phyloP scores from a whole-genome alignment of 768 basidiomycete genomes.

The Epithele typhae region DNA sequence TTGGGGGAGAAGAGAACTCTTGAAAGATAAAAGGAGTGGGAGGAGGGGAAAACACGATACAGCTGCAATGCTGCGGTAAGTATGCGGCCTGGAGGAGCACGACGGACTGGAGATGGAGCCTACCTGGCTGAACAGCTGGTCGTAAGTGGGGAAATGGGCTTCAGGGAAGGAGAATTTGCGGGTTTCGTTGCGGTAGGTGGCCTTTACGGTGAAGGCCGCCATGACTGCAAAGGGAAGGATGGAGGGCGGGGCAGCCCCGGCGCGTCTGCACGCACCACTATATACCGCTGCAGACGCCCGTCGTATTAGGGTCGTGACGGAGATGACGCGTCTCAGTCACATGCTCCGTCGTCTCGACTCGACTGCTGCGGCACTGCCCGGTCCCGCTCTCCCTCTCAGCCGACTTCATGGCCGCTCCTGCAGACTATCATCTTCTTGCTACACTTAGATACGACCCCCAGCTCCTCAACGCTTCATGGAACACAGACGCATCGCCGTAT shows the following conservation, averaged over 20 bases:
- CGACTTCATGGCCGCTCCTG: not conserved
- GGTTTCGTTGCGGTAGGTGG: conserved; percentile 67
- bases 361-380: too few species aligned
- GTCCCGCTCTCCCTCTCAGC: too few species aligned
- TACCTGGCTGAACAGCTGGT: conserved; percentile 62
- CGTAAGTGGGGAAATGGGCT: conserved; percentile 55
- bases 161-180: conserved; percentile 59
- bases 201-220: conserved; percentile 72
- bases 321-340: conserved; percentile 11
- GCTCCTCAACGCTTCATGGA: conserved; percentile 49
- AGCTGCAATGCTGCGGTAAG: conserved; percentile 41
- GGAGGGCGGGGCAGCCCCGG: conserved; percentile 11
- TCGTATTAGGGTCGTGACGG: conserved; percentile 13
- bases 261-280: conserved; percentile 6
- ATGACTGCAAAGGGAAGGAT: conserved; percentile 25
- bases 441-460: conserved; percentile 56
- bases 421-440: conserved; percentile 37
- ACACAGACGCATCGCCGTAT: conserved; percentile 52
- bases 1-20: conserved; percentile 64
- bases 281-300: conserved; percentile 12
- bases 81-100: not conserved
- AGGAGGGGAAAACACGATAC: conserved; percentile 64
- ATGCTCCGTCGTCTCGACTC: conserved; percentile 4
- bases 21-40: conserved; percentile 55
- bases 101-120: conserved; percentile 14